A percentile compares a stretch with the other conserved stretches of the same genome.
phyloP scores from a whole-genome alignment of 2,329 filamentous ascomycete species.

The Sarocladium kiliense region DNA sequence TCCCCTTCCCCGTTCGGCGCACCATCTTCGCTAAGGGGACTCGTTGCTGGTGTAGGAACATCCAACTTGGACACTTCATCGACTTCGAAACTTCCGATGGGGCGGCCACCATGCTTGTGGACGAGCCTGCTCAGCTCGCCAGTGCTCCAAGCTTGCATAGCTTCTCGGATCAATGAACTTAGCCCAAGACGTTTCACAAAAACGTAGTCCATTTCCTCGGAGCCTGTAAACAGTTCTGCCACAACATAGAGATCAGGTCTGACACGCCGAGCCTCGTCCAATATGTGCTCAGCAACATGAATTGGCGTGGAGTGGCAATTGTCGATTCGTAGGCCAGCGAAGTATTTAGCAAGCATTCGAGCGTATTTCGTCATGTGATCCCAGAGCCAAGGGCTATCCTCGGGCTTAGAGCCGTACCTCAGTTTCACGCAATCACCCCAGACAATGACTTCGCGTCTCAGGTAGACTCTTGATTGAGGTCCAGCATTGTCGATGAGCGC shows the following conservation, averaged over 20 bases:
- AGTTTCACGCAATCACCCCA: constrained; percentile 99
- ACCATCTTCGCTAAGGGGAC: constrained; percentile 22
- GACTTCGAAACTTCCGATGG: constrained; percentile 96
- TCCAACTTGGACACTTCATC: constrained; percentile 71
- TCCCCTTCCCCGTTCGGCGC: constrained; percentile 23
- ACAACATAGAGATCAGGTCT: constrained; percentile 87
- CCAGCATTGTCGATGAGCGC: constrained; percentile 92
- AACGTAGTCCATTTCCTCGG: constrained; percentile 91
- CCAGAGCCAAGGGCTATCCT: constrained; percentile 93
- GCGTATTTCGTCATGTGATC: constrained; percentile 94
- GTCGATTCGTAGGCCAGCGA: constrained; percentile 92
- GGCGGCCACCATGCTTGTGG: constrained; percentile 86
- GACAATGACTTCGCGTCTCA: constrained; percentile 92
- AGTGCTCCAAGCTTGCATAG: constrained; percentile 98
- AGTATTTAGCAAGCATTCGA: constrained; percentile 87
- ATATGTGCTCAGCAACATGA: constrained; percentile 87
- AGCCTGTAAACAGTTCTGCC: constrained; percentile 92
- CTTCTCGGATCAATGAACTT: constrained; percentile 88
- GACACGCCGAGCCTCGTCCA: constrained; percentile 87
- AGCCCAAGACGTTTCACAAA: constrained; percentile 92
- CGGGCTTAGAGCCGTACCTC: constrained; percentile 72
- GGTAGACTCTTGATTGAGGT: constrained; percentile 81
- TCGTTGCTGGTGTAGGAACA: constrained; percentile 24
- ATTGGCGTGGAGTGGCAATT: constrained; percentile 97
- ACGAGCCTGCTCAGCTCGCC: constrained; percentile 88